Conservation (phyloP, 78 protist genomes). For the Dictyostelium citrinum region DNA sequence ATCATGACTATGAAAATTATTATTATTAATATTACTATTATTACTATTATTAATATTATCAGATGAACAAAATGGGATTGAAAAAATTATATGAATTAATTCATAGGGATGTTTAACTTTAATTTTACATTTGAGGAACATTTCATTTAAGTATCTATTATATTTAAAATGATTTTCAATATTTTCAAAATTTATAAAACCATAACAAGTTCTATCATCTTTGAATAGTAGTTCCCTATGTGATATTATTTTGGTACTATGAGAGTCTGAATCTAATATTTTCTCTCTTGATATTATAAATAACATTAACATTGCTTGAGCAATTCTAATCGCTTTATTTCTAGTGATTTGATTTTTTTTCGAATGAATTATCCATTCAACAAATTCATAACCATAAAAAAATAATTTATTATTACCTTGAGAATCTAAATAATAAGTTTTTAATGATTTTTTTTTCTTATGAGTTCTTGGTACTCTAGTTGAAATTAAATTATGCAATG, state of each 20-base stretch:
- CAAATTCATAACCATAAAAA: slow-evolving; percentile 24
- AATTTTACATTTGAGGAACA: not conserved
- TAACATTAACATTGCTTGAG: not conserved
- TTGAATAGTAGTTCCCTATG: not conserved
- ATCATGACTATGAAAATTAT: not conserved
- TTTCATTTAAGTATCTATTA: not conserved
- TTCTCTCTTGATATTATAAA: not conserved
- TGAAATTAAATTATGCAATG: not conserved
- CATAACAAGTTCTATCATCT: slow-evolving; percentile 39
- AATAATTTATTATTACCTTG: not conserved
- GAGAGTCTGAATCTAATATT: not conserved
- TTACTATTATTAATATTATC: no score
- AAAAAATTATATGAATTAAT: not conserved
- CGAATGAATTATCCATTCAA: not conserved
- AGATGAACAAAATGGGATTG: not conserved
- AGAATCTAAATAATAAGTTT: not conserved
- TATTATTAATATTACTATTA: no score
- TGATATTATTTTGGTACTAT: not conserved
- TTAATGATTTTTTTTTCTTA: not conserved
- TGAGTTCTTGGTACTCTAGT: not conserved
- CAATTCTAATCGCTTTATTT: not conserved
- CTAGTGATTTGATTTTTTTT: not conserved
- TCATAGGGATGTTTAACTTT: not conserved
- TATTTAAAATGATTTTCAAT: not conserved
- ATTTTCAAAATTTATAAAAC: not conserved